Evolutionary conservation across 2,329 filamentous ascomycete species (phyloP), one percentile per base, ranked within the genome.

Genomic region (Alternaria arborescens): DNA sequence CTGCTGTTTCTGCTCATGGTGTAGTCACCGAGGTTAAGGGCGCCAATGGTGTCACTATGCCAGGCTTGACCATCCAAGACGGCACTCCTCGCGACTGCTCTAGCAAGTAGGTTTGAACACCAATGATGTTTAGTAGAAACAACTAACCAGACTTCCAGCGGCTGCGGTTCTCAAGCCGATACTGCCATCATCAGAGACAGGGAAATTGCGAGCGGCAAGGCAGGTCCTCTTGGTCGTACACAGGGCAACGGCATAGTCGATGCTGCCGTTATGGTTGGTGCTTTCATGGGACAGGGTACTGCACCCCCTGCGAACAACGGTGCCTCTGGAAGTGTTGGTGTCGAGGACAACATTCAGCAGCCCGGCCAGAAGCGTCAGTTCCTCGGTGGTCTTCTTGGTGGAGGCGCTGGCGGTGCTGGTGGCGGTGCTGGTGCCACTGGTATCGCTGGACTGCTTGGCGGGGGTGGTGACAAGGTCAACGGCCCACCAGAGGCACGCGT

Each of bases 71-170:
- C 83, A 85, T 90, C 59, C 83, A 83, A 46, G 88, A 91, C 62
- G 88, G 88, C 69, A 90, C 88, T 62, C 89, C 88, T 51, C 87
- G 89, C 70, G 88, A 91, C 78, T 91, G 89, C 78, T 82, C 86
- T 55, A 82, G 81, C 69, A 77, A 77, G 73, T 76, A 66, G 42
- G 67, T 52, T 32, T 34, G 6, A 10, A 24, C 43, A 2, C 32
- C 22, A 47, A 40, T 14, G 22, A 10, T 30, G 41, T 12, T 7
- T 38, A 18, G 50, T 20, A 34, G 11, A 36, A 2, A 8, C 24
- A 8, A 58, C 68, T 75, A 54, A 76, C 57, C 47, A 8, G n/a
- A 32, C 3, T 8, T 11, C 5, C 30, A 77, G 74, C 59, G 70
- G 78, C 48, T 91, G 88, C 71, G 89, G 89, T 61, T 85, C 88